These are phyloP conservation scores for Passiflora organensis DNA, from an alignment of 345 rosid genomes.

Conservation along the genomic window DNA sequence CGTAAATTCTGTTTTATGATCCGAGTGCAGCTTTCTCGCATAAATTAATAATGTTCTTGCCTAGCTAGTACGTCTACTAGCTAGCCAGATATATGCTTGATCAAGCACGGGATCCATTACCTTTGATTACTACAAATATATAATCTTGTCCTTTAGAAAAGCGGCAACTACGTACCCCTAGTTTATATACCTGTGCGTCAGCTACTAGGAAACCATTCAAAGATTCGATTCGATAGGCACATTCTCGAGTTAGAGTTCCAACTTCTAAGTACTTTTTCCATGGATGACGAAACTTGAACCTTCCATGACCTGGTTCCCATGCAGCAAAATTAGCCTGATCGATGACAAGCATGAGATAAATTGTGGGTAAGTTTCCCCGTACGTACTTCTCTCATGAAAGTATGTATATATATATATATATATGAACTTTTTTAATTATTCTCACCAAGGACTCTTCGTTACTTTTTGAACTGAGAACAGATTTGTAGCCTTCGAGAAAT, in stretches of 20 bases:
- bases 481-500: constrained; percentile 43
- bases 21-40: background rate
- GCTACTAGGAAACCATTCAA: constrained; percentile 43
- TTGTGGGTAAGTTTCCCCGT: no score
- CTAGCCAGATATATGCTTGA: no score
- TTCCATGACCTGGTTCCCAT: constrained; percentile 87
- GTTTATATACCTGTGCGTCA: constrained; percentile 33
- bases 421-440: background rate
- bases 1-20: background rate
- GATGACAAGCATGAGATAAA: background rate
- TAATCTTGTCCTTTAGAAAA: no score
- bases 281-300: constrained; percentile 64
- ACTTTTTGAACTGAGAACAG: constrained; percentile 53
- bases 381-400: no score
- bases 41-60: no score
- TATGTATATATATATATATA: no score
- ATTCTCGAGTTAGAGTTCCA: constrained; percentile 45
- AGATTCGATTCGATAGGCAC: constrained; percentile 60
- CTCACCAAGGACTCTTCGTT: constrained; percentile 72
- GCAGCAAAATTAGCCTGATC: constrained; percentile 80
- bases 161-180: no score
- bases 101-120: no score
- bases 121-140: background rate
- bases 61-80: no score
- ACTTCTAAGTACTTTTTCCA: constrained; percentile 63